phyloP scores from a whole-genome alignment of 1,284 basidiomycete genomes.

The Leucoagaricus sp. region DNA sequence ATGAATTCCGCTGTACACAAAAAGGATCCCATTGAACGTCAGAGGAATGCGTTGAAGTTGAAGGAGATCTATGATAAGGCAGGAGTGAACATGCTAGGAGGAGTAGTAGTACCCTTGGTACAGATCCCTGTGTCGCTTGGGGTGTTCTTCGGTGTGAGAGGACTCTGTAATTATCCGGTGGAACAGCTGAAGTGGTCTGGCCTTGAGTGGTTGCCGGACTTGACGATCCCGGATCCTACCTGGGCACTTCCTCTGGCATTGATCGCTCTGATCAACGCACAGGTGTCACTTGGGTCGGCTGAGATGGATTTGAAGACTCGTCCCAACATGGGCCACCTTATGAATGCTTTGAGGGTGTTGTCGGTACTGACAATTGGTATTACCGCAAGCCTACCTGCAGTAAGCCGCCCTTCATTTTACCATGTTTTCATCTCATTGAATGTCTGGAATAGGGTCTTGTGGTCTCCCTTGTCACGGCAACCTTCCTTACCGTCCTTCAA shows the following conservation, averaged over 20 bases:
- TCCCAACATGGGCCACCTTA: slow-evolving; percentile 63
- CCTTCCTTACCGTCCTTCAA: slow-evolving; percentile 45
- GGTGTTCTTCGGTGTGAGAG: slow-evolving; percentile 84
- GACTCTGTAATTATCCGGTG: slow-evolving; percentile 72
- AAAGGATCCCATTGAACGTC: slow-evolving; percentile 22
- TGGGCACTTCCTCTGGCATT: slow-evolving; percentile 73
- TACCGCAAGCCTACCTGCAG: slow-evolving; percentile 60
- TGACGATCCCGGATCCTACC: slow-evolving; percentile 80
- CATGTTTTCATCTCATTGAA: neutral
- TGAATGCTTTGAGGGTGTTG: slow-evolving; percentile 71
- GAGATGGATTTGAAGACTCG: slow-evolving; percentile 59
- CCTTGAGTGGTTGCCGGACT: slow-evolving; percentile 73
- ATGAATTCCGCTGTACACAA: slow-evolving; percentile 41
- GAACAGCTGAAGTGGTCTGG: slow-evolving; percentile 81
- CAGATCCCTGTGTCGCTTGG: slow-evolving; percentile 84
- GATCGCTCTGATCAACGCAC: slow-evolving; percentile 69
- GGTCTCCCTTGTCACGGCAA: slow-evolving; percentile 58
- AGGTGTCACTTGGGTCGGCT: slow-evolving; percentile 67
- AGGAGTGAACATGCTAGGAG: slow-evolving; percentile 61
- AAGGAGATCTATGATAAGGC: slow-evolving; percentile 69
- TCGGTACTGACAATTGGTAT: slow-evolving; percentile 62
- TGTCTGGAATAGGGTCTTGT: slow-evolving; percentile 52
- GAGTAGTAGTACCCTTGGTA: slow-evolving; percentile 59
- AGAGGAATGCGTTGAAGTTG: slow-evolving; percentile 35
- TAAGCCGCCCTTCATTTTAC: slow-evolving; percentile 28